Evolutionary conservation across 1,284 basidiomycete species (phyloP).

Genomic region (Trichosporon faecale): DNA sequence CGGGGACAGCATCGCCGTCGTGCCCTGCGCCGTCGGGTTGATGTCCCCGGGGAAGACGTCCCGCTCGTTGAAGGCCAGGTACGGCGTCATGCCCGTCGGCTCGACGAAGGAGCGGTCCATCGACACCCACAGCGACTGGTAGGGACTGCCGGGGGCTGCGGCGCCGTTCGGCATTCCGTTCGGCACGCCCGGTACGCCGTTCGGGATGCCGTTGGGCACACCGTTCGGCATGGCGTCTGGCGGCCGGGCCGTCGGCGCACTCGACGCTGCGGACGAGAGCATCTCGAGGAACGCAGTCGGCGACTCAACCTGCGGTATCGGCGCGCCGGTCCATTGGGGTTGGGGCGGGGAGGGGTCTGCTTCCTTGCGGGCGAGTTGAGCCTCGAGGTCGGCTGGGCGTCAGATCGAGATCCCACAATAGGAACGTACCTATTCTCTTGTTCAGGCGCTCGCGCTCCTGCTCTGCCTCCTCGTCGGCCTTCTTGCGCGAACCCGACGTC

Average conservation of each 20-base stretch:
- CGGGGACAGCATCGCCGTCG: constrained; percentile 34
- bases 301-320: constrained; percentile 20
- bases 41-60: neutral
- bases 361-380: constrained; percentile 17
- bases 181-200: constrained; percentile 1
- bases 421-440: constrained; percentile 40
- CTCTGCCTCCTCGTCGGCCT: constrained; percentile 33
- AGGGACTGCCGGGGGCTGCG: neutral
- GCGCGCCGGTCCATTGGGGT: neutral
- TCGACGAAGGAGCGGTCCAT: constrained; percentile 19
- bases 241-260: neutral
- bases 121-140: constrained; percentile 18
- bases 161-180: neutral
- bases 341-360: constrained; percentile 9
- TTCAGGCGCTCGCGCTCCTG: constrained; percentile 38
- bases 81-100: constrained; percentile 30
- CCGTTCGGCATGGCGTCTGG: neutral
- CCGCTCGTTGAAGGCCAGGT: constrained; percentile 18
- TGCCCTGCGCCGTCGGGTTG: neutral
- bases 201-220: neutral
- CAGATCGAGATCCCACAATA: neutral
- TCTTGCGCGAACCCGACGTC: constrained; percentile 27
- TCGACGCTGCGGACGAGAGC: constrained; percentile 40
- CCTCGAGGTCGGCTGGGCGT: constrained; percentile 27
- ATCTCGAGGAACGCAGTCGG: constrained; percentile 48